Evolutionary conservation across 2,329 filamentous ascomycete species (phyloP).

Genomic region (Claviceps africana): DNA sequence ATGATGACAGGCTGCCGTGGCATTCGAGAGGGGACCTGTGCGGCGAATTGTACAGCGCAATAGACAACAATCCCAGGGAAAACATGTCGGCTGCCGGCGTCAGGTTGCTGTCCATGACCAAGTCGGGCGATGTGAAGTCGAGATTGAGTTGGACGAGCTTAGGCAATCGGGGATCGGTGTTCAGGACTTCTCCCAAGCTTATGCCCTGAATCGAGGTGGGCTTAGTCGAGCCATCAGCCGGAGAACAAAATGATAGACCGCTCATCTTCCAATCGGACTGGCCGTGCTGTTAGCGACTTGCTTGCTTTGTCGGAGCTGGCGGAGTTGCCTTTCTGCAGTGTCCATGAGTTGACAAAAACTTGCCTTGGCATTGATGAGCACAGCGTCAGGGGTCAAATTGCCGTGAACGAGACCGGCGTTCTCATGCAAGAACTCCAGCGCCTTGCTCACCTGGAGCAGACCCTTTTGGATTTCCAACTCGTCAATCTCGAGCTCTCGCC

Average conservation of each 20-base stretch:
- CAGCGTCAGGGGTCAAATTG: constrained; percentile 84
- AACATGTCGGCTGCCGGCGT: constrained; percentile 83
- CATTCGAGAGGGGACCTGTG: constrained; percentile 76
- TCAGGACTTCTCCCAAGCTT: constrained; percentile 68
- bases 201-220: constrained; percentile 66
- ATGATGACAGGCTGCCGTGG: constrained; percentile 66
- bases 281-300: not conserved
- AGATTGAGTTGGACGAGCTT: constrained; percentile 74
- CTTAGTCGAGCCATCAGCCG: constrained; percentile 60
- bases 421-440: constrained; percentile 88
- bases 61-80: constrained; percentile 74
- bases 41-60: constrained; percentile 89
- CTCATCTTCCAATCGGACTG: constrained; percentile 97
- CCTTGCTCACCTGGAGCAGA: constrained; percentile 81
- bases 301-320: not conserved
- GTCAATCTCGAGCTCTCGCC: constrained; percentile 82
- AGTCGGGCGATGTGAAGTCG: constrained; percentile 90
- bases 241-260: constrained; percentile 79
- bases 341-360: constrained; percentile 12
- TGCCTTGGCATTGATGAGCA: constrained; percentile 88
- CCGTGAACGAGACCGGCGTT: constrained; percentile 88
- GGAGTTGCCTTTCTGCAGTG: not conserved
- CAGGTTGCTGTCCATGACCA: constrained; percentile 80
- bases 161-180: constrained; percentile 74
- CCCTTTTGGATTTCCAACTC: constrained; percentile 97